Percentiles rank a stretch among this genome's conserved stretches.
Evolutionary conservation across 306 rosid species (phyloP).

Genomic region (Nissolia schottii): DNA sequence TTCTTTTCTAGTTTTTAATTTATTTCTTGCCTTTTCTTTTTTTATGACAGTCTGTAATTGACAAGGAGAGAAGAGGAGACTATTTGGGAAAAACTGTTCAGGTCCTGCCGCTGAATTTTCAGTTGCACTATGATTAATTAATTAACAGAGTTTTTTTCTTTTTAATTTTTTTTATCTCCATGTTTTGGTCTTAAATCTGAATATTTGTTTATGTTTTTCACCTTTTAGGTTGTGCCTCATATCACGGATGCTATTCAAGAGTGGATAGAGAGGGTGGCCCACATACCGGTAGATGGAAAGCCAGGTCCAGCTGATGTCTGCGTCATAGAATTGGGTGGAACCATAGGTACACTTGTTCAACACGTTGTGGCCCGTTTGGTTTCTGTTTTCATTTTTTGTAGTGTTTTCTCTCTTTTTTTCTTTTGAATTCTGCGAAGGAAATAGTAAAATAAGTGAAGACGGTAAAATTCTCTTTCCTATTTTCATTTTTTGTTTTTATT

Average conservation of each 20-base stretch:
- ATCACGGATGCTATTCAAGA: slow-evolving; percentile 83
- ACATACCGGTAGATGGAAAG: slow-evolving; percentile 74
- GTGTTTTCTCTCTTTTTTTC: no score
- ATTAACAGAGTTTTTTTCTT: slow-evolving; percentile 6
- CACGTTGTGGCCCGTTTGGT: no score
- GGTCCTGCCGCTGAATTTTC: slow-evolving; percentile 39
- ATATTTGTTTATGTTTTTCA: slow-evolving; percentile 7
- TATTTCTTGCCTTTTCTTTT: neutral
- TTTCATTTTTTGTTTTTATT: neutral
- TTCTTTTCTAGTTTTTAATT: neutral
- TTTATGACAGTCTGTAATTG: slow-evolving; percentile 51
- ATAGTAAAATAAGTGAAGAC: no score
- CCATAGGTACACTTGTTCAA: slow-evolving; percentile 58
- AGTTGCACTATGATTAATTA: neutral
- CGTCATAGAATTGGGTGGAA: slow-evolving; percentile 89
- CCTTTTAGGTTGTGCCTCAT: slow-evolving; percentile 74
- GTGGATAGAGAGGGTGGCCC: slow-evolving; percentile 88
- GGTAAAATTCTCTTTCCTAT: no score
- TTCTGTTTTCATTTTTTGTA: neutral
- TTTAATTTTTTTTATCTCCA: neutral
- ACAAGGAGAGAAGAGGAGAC: slow-evolving; percentile 82
- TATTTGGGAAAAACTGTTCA: slow-evolving; percentile 87
- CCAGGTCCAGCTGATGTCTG: slow-evolving; percentile 78
- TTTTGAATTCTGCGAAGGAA: no score
- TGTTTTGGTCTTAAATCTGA: neutral